Base-by-base conservation (phyloP, 305 asterid genomes). In the Plantago rigida region DNA sequence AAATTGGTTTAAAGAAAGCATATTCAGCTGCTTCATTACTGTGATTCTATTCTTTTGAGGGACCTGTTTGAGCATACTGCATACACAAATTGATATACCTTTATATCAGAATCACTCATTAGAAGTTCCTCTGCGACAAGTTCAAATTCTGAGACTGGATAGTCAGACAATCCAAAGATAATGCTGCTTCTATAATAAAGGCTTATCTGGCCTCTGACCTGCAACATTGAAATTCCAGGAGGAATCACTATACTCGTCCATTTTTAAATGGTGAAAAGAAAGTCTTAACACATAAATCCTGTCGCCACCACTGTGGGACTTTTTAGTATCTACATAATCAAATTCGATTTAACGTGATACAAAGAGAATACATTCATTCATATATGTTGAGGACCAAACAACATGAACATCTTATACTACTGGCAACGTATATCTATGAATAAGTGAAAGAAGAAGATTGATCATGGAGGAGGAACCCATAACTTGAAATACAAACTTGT, bases 161-260 rank as follows among this genome's bases (percentile, higher is more conserved):
- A 82, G 22, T 80, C 69, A 13, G 95, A 80, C 83, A 91, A 75
- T 46, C 98, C 98, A 73, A 91, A 91, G 73, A 85, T 77, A 55
- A 91, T 86, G 85, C 93, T 81, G 87, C 96, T 84, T 75, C 92
- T 78, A 71, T 72, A 59, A 69, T 78, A 86, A 71, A 91, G 73
- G 79, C 96, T 86, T 75, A 91, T 91, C 77, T 88, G 95, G 68
- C 98, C 98, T 78, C 98, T 79, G 74, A 91, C 96, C 98, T 91
- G 74, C 82, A 82, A 48, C 51, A 41, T 59, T 51, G 36, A 63
- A 67, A 62, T 67, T 63, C 56, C 29, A 47, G 61, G 46, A 60
- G 44, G 13, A 12, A 60, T 52, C 15, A 29, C 29, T 36, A 36
- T 8, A 36, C 10, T 36, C 4, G 6, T 36, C 44, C 10, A 36